Evolutionary conservation across 139 green algal genomes (phyloP), one percentile per base, ranked within the genome.

Genomic region (Coelastrella sp.): DNA sequence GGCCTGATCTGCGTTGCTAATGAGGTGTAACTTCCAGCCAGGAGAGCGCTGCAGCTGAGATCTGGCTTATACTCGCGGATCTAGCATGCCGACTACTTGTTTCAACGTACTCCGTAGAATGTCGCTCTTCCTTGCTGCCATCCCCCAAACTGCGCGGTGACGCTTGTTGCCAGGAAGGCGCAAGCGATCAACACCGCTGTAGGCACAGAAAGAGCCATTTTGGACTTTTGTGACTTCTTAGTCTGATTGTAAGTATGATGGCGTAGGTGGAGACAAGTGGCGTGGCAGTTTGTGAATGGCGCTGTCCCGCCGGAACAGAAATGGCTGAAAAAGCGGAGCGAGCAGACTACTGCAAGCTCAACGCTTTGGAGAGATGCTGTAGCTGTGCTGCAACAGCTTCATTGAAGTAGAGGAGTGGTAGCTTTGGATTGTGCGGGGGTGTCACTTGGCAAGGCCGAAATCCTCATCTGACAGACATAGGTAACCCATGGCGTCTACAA

Each of bases 111-210:
- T 43, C 76, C 80, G 34, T 86, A 86, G 67, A 80, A 80, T n/a
- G 80, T 86, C 23, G 80, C 80, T 43, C 80, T 59, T 32, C 80
- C 66, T 23, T 45, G 30, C 32, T 78, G 63, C 79, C 79, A 85
- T 30, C 43, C 41, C 30, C 63, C 63, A 45, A 85, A 84, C 25
- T 71, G 27, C 5, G 62, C 62, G 53, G 7, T 64, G 27, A 27
- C 53, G 53, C 53, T 27, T 21, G 30, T 21, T 9, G 21, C 53
- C 53, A 64, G 11, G 30, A 19, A 64, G 53, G 53, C 53, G 17
- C 27, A 64, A n/a, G 21, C 53, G 6, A 64, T 21, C 53, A 64
- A 64, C 6, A 64, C 19, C 6, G 53, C 53, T 27, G 53, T 27
- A 64, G 19, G 53, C 53, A 21, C 53, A 27, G 17, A n/a, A 64